Percentiles rank a stretch among this genome's conserved stretches.
Conservation (phyloP, 805 yeast species). For the Lachancea kluyveri region DNA sequence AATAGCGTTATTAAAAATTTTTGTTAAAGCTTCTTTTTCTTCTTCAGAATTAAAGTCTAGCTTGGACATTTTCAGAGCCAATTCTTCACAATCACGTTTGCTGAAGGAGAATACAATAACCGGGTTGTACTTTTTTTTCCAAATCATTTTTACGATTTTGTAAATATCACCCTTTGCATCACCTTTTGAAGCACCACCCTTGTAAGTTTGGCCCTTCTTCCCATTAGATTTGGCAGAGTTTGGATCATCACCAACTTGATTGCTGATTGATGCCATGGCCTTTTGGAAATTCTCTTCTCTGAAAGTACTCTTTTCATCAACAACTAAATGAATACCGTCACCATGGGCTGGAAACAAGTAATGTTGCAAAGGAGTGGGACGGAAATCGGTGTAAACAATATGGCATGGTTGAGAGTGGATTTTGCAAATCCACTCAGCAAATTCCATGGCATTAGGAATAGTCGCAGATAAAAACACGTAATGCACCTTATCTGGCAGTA, state of each 20-base stretch:
- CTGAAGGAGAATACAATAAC: slow-evolving; percentile 98
- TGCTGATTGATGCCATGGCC: slow-evolving; percentile 92
- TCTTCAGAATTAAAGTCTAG: slow-evolving; percentile 91
- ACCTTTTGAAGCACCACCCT: slow-evolving; percentile 68
- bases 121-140: slow-evolving; percentile 93
- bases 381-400: slow-evolving; percentile 95
- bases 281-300: slow-evolving; percentile 97
- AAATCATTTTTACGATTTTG: slow-evolving; percentile 96
- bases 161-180: slow-evolving; percentile 79
- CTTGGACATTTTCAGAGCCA: slow-evolving; percentile 93
- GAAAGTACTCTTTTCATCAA: slow-evolving; percentile 93
- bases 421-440: slow-evolving; percentile 97
- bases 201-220: slow-evolving; percentile 75
- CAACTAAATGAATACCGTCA: slow-evolving; percentile 94
- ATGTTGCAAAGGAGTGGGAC: slow-evolving; percentile 98
- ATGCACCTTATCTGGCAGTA: slow-evolving; percentile 92
- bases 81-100: slow-evolving; percentile 91
- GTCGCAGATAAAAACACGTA: slow-evolving; percentile 94
- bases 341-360: slow-evolving; percentile 98
- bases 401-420: slow-evolving; percentile 96
- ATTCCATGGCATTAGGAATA: slow-evolving; percentile 96
- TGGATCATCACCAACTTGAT: slow-evolving; percentile 80
- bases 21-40: slow-evolving; percentile 84
- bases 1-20: slow-evolving; percentile 87
- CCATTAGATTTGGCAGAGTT: slow-evolving; percentile 48